A percentile compares a stretch with the other conserved stretches of the same genome.
Conservation (phyloP, 2,329 filamentous ascomycete genomes). For the Claviceps cyperi region DNA sequence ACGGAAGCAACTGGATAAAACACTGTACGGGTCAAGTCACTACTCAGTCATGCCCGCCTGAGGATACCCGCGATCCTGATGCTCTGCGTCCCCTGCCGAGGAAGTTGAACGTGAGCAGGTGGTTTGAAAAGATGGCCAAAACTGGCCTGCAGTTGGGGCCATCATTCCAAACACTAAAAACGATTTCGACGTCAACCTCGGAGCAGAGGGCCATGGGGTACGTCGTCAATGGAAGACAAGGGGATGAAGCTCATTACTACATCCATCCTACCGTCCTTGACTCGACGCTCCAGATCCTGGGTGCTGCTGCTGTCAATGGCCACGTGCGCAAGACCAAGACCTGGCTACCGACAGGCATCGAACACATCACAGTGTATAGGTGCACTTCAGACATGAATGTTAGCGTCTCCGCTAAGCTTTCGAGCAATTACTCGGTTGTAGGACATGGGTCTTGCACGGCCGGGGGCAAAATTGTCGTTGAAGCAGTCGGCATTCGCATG, state of each 20-base stretch:
- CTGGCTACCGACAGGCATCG: background rate
- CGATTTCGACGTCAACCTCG: background rate
- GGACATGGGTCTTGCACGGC: background rate
- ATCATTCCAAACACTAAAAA: background rate
- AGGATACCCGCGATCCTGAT: background rate
- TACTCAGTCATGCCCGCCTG: background rate
- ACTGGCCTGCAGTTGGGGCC: background rate
- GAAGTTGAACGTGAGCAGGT: background rate
- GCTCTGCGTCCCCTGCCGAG: background rate
- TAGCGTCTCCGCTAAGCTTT: background rate
- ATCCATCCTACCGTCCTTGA: conserved; percentile 1
- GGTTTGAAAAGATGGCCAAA: background rate
- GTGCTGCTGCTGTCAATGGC: background rate
- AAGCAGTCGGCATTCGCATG: background rate
- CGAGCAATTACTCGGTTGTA: background rate
- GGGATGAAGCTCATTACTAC: background rate
- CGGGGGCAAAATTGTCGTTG: background rate
- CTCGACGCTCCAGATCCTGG: background rate
- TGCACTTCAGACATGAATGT: background rate
- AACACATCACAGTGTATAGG: background rate
- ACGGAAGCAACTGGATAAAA: conserved; percentile 11
- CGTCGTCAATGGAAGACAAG: background rate
- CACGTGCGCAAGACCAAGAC: background rate
- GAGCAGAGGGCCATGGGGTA: background rate
- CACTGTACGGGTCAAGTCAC: conserved; percentile 2